Base-by-base conservation (phyloP, 192 early-diverging fungal species). In the Dimargaris xerosporica region DNA sequence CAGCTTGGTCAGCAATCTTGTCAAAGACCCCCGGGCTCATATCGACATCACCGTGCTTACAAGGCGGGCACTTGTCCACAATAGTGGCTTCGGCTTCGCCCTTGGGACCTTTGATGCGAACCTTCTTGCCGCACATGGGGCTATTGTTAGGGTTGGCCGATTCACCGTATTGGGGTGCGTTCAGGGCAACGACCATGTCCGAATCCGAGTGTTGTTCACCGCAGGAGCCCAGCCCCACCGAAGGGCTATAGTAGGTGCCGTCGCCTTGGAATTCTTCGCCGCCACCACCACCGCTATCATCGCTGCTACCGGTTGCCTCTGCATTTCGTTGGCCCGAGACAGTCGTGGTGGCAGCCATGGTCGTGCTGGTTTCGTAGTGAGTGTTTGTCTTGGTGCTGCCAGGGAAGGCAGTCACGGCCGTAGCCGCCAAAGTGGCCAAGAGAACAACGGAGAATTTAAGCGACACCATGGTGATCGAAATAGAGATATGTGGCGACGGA, bases 171-270 rank as follows among this genome's bases (percentile, higher is more conserved):
- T 80, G 78, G 25, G 74, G 75, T 11, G 73, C 74, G 62, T 78
- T 80, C 28, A 84, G 72, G 1, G 82, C 82, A 12, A 69, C 80
- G 65, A 84, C 72, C 26, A 74, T 25, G 21, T 84, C 75, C 44
- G 34, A 56, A 16, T 78, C 76, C 16, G 56, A 63, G 62, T 80
- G 74, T 16, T 48, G 63, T 17, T 54, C 21, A 9, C 82, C 82
- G 62, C 82, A 84, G 0, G 82, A 75, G 5, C 82, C 80, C 6
- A 78, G 63, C 4, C 82, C 82, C 19, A 56, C 54, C 7, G 54
- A 56, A 21, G 61, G 61, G 44, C 69, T 70, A 31, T 71, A 84
- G 42, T 65, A 84, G 0, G 82, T 84, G 16, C 78, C 82, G 29
- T 84, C 77, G 15, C 82, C 82, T 12, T 62, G 45, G 65, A 68